phyloP scores from a whole-genome alignment of 2,329 filamentous ascomycete species.

The Pseudocercospora musae region DNA sequence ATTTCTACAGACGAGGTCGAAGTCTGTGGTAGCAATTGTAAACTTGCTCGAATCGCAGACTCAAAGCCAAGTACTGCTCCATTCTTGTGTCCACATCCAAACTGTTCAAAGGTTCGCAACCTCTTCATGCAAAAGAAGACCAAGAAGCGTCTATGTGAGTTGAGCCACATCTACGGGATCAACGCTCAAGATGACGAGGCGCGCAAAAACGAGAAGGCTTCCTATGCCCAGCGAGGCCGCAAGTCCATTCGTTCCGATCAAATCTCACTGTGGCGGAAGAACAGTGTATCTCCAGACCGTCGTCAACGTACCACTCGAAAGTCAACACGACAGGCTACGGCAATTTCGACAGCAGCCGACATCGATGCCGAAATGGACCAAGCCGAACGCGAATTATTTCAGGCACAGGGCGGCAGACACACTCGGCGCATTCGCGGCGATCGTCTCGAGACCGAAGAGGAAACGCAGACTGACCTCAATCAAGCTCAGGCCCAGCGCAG shows the following conservation, averaged over 20 bases:
- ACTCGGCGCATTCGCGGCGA: conserved; percentile 2
- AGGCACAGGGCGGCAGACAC: neutral
- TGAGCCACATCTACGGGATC: conserved; percentile 8
- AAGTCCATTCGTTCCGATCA: neutral
- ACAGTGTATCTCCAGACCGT: conserved; percentile 1
- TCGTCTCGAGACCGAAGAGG: conserved; percentile 2
- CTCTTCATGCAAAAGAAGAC: neutral
- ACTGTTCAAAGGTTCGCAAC: neutral
- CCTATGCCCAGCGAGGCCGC: neutral
- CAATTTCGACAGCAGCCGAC: neutral
- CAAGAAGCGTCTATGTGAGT: neutral
- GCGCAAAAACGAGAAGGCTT: conserved; percentile 1
- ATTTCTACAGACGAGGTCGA: conserved; percentile 5
- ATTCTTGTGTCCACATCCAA: conserved; percentile 9
- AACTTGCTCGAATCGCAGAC: neutral
- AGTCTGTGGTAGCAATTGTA: conserved; percentile 6
- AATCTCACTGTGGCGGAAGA: neutral
- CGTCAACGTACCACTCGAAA: neutral
- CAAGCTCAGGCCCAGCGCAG: neutral
- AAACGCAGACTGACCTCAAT: neutral
- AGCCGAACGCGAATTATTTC: conserved; percentile 1
- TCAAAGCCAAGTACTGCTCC: neutral
- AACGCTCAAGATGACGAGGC: neutral
- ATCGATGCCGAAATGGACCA: neutral
- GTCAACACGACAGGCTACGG: neutral